phyloP scores from a whole-genome alignment of 2,329 filamentous ascomycete genomes.

The Whalleya microplaca region DNA sequence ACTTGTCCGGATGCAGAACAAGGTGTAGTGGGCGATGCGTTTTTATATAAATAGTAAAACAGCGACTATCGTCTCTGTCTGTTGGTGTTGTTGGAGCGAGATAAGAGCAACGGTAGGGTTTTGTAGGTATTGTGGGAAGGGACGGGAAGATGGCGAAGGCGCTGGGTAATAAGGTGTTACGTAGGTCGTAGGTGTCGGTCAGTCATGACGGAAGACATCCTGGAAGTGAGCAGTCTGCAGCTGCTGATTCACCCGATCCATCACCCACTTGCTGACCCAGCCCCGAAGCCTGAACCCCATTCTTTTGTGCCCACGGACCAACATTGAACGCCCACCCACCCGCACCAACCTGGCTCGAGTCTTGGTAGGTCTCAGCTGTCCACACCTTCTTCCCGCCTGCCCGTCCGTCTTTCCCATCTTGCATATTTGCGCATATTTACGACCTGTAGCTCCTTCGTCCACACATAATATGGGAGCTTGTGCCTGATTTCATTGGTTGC shows the following conservation, averaged over 20 bases:
- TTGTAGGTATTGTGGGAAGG: not conserved
- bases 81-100: not conserved
- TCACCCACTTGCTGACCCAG: too few species aligned
- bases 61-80: not conserved
- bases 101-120: not conserved
- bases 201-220: not conserved
- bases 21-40: not conserved
- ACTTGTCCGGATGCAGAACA: conserved; percentile 5
- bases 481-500: too few species aligned
- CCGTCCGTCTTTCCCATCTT: too few species aligned
- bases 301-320: not conserved
- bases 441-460: too few species aligned
- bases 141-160: not conserved
- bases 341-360: not conserved
- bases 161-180: not conserved
- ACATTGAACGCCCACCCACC: not conserved
- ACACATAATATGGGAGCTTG: too few species aligned
- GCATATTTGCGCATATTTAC: too few species aligned
- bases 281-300: not conserved
- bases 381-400: too few species aligned
- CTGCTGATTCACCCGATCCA: not conserved
- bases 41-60: not conserved
- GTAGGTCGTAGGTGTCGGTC: not conserved
- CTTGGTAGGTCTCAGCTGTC: too few species aligned
- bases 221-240: too few species aligned